Evolutionary conservation across 2,329 filamentous ascomycete species (phyloP).

Genomic region (Ascochyta rabiei): DNA sequence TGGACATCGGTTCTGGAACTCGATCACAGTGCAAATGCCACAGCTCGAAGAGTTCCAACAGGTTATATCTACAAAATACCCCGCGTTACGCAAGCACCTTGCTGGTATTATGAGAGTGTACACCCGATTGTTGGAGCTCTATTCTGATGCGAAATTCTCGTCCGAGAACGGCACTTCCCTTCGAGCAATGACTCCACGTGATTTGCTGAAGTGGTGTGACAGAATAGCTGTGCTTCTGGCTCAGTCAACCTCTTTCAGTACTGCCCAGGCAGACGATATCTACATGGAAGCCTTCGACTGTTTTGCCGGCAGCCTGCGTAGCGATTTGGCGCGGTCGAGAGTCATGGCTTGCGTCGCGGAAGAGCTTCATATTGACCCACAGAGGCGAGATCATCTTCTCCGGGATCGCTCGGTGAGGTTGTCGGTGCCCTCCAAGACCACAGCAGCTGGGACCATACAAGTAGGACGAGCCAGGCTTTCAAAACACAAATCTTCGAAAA

Average conservation of each 20-base stretch:
- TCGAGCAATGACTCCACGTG: conserved; percentile 71
- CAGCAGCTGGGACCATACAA: conserved; percentile 35
- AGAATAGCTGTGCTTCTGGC: conserved; percentile 72
- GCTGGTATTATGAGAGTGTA: conserved; percentile 64
- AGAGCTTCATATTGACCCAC: conserved; percentile 83
- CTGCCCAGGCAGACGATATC: conserved; percentile 79
- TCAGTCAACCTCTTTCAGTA: conserved; percentile 66
- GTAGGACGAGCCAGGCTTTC: conserved; percentile 53
- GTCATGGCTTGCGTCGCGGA: conserved; percentile 77
- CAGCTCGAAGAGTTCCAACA: conserved; percentile 72
- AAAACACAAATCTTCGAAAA: conserved; percentile 54
- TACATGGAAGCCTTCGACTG: conserved; percentile 94
- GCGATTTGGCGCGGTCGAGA: conserved; percentile 63
- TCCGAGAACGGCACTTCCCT: conserved; percentile 62
- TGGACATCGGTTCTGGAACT: conserved; percentile 84
- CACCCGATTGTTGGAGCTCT: conserved; percentile 49
- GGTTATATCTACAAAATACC: conserved; percentile 74
- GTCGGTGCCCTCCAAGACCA: conserved; percentile 48
- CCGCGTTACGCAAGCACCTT: conserved; percentile 66
- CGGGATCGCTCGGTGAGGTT: conserved; percentile 71
- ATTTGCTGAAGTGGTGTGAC: conserved; percentile 90
- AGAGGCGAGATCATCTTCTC: conserved; percentile 79
- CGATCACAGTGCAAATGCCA: conserved; percentile 71
- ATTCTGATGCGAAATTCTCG: conserved; percentile 53
- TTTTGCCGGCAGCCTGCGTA: conserved; percentile 81